Conservation (phyloP, 192 early-diverging fungal species). For the Borealophlyctis nickersoniae region DNA sequence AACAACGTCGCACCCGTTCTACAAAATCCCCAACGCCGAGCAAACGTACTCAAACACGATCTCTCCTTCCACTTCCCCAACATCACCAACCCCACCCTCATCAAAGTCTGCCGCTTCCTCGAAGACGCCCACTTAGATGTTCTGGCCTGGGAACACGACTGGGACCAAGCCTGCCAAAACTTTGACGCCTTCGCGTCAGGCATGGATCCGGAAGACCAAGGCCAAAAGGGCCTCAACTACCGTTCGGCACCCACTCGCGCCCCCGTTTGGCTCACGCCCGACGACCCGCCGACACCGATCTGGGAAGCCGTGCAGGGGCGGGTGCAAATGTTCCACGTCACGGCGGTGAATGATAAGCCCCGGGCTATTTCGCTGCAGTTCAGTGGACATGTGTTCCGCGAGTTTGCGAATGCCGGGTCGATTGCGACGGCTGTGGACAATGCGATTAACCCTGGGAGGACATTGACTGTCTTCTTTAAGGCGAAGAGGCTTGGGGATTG, state of each 20-base stretch:
- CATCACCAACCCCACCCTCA: neutral
- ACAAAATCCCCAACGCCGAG: no score
- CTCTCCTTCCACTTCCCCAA: no score
- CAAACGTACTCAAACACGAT: no score
- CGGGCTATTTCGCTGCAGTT: conserved; percentile 3
- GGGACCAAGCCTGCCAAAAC: conserved; percentile 1
- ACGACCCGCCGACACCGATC: conserved; percentile 11
- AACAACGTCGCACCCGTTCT: no score
- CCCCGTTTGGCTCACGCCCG: conserved; percentile 9
- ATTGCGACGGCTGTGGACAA: conserved; percentile 16
- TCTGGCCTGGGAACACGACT: no score
- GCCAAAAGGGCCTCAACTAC: conserved; percentile 12
- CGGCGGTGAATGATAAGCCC: conserved; percentile 7
- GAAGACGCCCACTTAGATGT: no score
- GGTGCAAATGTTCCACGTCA: conserved; percentile 4
- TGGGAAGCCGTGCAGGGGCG: neutral
- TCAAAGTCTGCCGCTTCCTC: no score
- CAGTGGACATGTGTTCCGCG: conserved; percentile 7
- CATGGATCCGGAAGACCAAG: conserved; percentile 9
- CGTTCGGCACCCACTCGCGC: conserved; percentile 7
- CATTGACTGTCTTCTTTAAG: conserved; percentile 1
- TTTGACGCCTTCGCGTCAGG: no score
- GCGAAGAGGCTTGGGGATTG: conserved; percentile 4
- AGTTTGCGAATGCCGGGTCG: conserved; percentile 12
- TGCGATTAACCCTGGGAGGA: conserved; percentile 14